Base-by-base conservation (phyloP, 2,329 filamentous ascomycete genomes). In the Gremmenia infestans region DNA sequence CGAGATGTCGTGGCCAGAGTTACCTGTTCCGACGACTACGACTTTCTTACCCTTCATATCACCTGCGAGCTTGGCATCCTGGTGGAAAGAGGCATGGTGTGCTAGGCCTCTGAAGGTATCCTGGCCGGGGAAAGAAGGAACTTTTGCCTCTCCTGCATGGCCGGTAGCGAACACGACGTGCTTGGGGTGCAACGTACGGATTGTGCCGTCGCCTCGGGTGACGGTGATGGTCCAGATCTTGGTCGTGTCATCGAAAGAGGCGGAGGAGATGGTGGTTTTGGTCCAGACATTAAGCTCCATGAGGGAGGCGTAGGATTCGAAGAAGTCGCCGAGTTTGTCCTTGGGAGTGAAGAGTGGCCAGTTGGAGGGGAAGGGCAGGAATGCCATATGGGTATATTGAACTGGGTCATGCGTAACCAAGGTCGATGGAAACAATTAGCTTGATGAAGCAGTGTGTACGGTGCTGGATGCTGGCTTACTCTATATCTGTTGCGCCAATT, bases 301-400 rank as follows among this genome's bases (percentile, higher is more conserved):
- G 0, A 82, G 70, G 5, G 73, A 78, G 0, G 79, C 85, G 60
- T 89, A 89, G 0, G 78, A 73, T 60, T 88, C 85, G 58, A 89
- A 83, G 71, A 82, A 89, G 45, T 87, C 82, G 1, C 77, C 86
- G 0, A 88, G 73, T 65, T 89, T 89, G 68, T 89, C 85, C 65
- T 88, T 89, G 5, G 85, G 84, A 0, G 85, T 87, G 68, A 87
- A 89, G 15, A 86, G 73, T 3, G 86, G 86, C 86, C 86, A 89
- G 52, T 78, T 77, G 0, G 76, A 65, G 0, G 86, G 86, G 65
- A 88, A 89, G 0, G 73, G 72, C 4, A 89, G 62, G 66, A 87
- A 89, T 0, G 86, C 82, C 73, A 87, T 72, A 63, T 83, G 80
- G 53, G 81, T 78, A 55, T 77, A 81, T 56, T 60, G 61, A 1